Conservation (phyloP, 768 basidiomycete genomes). For the Rhizopogon salebrosus region DNA sequence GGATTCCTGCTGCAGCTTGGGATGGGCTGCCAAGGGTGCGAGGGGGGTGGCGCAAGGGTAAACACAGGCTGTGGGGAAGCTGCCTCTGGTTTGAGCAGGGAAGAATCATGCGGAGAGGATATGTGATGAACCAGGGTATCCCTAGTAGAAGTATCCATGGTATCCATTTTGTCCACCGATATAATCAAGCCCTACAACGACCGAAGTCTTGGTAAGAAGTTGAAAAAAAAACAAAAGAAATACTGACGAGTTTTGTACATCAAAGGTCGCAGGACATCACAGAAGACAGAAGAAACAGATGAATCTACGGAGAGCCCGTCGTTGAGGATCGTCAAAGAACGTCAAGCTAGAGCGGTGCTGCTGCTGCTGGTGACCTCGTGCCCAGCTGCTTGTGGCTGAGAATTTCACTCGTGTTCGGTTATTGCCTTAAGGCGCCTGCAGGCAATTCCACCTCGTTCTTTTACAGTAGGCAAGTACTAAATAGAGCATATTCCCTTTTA, state of each 20-base stretch:
- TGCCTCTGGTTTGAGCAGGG: constrained; percentile 7
- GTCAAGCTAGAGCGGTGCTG: constrained; percentile 6
- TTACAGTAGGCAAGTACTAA: neutral
- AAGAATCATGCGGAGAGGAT: constrained; percentile 4
- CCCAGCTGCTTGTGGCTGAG: constrained; percentile 25
- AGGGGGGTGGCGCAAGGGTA: constrained; percentile 10
- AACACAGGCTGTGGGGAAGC: constrained; percentile 11
- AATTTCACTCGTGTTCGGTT: constrained; percentile 29
- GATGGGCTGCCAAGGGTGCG: constrained; percentile 13
- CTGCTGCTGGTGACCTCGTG: constrained; percentile 24
- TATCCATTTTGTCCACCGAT: constrained; percentile 26
- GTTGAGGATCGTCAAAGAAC: neutral
- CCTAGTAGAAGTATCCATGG: constrained; percentile 26
- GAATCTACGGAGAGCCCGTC: constrained; percentile 6
- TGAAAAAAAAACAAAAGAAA: neutral
- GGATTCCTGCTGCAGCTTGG: constrained; percentile 18
- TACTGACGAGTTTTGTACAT: constrained; percentile 19
- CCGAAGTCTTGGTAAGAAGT: neutral
- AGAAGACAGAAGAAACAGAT: constrained; percentile 6
- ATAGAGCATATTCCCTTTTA: constrained; percentile 10
- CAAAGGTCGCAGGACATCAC: constrained; percentile 20
- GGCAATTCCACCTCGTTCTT: constrained; percentile 1
- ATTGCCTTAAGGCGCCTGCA: constrained; percentile 17
- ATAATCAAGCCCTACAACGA: constrained; percentile 26
- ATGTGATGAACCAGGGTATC: constrained; percentile 20